Evolutionary conservation across 306 rosid genomes (phyloP).

Genomic region (Luffa acutangula): DNA sequence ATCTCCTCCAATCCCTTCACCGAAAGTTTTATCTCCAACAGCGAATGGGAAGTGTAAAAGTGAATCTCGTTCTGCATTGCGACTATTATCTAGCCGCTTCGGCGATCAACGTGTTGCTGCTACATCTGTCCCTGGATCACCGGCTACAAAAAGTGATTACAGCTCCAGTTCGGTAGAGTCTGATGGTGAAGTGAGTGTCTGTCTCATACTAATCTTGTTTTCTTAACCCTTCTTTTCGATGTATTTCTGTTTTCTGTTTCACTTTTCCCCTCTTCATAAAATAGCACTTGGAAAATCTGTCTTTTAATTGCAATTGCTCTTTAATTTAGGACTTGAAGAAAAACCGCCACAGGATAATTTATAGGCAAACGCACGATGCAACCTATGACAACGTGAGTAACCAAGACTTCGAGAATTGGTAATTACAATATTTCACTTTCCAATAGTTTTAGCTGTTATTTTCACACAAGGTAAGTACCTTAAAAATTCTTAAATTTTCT

Average conservation of each 20-base stretch:
- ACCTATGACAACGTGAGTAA: constrained; percentile 32
- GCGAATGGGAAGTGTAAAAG: constrained; percentile 18
- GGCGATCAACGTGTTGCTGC: constrained; percentile 30
- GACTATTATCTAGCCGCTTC: constrained; percentile 34
- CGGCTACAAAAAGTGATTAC: constrained; percentile 33
- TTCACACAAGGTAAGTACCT: neutral
- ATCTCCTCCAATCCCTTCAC: constrained; percentile 43
- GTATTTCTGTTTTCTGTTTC: neutral
- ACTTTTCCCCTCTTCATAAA: neutral
- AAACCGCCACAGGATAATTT: constrained; percentile 22
- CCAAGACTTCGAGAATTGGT: constrained; percentile 46
- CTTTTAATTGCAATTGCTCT: constrained; percentile 21
- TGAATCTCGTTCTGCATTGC: constrained; percentile 34
- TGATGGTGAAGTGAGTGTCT: constrained; percentile 49
- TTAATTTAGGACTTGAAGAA: constrained; percentile 32
- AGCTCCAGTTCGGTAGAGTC: constrained; percentile 43
- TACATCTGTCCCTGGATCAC: constrained; percentile 45
- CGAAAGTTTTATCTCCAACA: constrained; percentile 24
- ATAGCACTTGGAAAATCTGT: neutral
- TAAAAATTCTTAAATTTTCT: constrained; percentile 19
- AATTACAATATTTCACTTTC: constrained; percentile 1
- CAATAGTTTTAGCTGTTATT: neutral
- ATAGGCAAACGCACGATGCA: constrained; percentile 18
- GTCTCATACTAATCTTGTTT: constrained; percentile 9
- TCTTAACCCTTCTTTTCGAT: neutral